Evolutionary conservation across 1,139 yeast species (phyloP), one percentile per base, ranked within the genome.

Genomic region (Diutina scorzettiae): DNA sequence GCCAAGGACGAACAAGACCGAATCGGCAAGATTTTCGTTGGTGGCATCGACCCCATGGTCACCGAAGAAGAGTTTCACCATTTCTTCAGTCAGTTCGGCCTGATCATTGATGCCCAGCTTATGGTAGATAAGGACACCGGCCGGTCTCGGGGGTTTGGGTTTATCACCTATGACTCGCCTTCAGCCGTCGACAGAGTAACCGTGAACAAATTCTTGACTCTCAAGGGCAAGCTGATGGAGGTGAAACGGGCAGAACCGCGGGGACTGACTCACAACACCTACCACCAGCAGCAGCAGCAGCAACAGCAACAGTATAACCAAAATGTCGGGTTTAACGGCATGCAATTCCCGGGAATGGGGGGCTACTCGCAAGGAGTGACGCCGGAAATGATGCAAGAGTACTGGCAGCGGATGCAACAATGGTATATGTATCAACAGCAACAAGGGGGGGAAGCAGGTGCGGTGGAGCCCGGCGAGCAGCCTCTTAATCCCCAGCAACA

Each of bases 71-170:
- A 91, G 52, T 93, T 91, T 60, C 82, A 82, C 58, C 80, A 76
- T 41, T 89, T 85, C 60, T 91, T 91, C 58, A 78, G 87, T 42
- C 84, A 82, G 60, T 91, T 83, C 61, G 98, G 98, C 53, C 79
- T 80, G 41, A 93, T 91, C 47, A 84, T 91, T 52, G 98, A 93
- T 63, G 96, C 97, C 40, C 97, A 91, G 62, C 74, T 91, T 50
- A 91, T 91, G 99, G 76, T 93, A 54, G 97, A 91, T 62, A 93
- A 91, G 63, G 97, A 91, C 59, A 86, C 97, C 6, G 98, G 98
- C 46, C 77, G 95, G 57, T 89, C 97, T 3, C 76, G 98, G 66
- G 99, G 99, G 24, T 91, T 91, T 61, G 99, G 99, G 0, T 91
- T 91, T 62, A 91, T 91, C 49, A 91, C 99, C 8, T 91, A 83